phyloP scores from a whole-genome alignment of 805 yeast species.

The Cyberlindnera subsufficiens region DNA sequence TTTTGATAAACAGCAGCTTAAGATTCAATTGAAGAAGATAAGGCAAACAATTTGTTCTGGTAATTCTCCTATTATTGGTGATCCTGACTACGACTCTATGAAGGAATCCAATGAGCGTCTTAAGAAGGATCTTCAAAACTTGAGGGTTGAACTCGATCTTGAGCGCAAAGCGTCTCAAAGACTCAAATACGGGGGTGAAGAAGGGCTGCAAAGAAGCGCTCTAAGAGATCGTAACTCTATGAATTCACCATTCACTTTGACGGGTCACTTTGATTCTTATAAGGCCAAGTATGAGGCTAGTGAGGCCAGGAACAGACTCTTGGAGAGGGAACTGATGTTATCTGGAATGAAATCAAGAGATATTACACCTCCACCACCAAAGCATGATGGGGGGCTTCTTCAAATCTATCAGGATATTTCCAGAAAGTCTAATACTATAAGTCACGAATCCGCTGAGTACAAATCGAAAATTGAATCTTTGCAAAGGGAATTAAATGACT shows the following conservation, averaged over 20 bases:
- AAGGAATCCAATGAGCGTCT: conserved; percentile 23
- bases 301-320: conserved; percentile 35
- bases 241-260: conserved; percentile 18
- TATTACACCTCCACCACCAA: conserved; percentile 1
- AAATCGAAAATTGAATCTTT: conserved; percentile 37
- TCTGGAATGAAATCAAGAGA: conserved; percentile 9
- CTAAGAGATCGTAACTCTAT: conserved; percentile 14
- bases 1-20: conserved; percentile 47
- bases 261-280: conserved; percentile 23
- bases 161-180: conserved; percentile 46
- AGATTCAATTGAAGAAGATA: conserved; percentile 35
- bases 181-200: conserved; percentile 36
- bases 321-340: conserved; percentile 28
- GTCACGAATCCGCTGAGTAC: conserved; percentile 35
- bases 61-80: conserved; percentile 18
- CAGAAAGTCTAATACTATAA: conserved; percentile 36
- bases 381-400: conserved; percentile 38
- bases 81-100: conserved; percentile 18
- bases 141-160: conserved; percentile 42
- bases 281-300: conserved; percentile 42
- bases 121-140: conserved; percentile 39
- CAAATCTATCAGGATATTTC: conserved; percentile 45
- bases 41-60: conserved; percentile 12
- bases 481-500: conserved; percentile 34
- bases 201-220: conserved; percentile 33